Evolutionary conservation across 495 filamentous ascomycete genomes (phyloP), one percentile per base, ranked within the genome.

Genomic region (Parachaetomium inaequale): DNA sequence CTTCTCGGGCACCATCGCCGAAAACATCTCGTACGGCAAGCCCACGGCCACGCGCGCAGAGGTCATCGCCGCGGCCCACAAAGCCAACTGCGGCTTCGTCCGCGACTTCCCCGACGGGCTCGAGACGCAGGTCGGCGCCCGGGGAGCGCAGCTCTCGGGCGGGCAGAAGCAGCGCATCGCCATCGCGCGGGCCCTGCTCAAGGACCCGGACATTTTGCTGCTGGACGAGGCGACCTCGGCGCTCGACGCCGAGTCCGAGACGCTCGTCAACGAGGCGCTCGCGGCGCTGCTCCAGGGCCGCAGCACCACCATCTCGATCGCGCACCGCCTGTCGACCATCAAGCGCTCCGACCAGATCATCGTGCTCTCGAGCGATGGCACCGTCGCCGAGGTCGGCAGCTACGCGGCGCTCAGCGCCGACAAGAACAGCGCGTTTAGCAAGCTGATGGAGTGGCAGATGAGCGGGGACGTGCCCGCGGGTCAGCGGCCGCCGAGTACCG

Each of bases 371-470:
- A 82, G 80, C 56, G 87, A 97, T 62, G 94, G 94, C 31, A 88
- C 79, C 36, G 93, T 98, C 21, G 94, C 95, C 6, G 92, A 98
- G 75, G 85, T 88, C 57, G 94, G 94, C 50, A 87, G 85, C 38
- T 98, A 94, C 70, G 77, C 83, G 15, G 85, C 91, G 59, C 80
- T 98, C 28, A 89, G 86, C 65, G 75, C 79, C 21, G 85, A 88
- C 40, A 81, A 80, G 5, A 76, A 88, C 26, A 93, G 93, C 42
- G 90, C 92, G 7, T 98, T 98, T 71, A 92, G 85, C 31, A 91
- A 89, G 75, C 79, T 98, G 52, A 98, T 98, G 94, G 92, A 98
- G 73, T 98, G 95, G 95, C 94, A 98, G 76, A 89, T 98, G 83
- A 93, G 83, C 64, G 95, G 88, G 11, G 91, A 95, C 42, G 73